These are phyloP conservation scores for Protomyces inouyei DNA, from an alignment of 1,139 yeast genomes.

Conservation along the genomic window DNA sequence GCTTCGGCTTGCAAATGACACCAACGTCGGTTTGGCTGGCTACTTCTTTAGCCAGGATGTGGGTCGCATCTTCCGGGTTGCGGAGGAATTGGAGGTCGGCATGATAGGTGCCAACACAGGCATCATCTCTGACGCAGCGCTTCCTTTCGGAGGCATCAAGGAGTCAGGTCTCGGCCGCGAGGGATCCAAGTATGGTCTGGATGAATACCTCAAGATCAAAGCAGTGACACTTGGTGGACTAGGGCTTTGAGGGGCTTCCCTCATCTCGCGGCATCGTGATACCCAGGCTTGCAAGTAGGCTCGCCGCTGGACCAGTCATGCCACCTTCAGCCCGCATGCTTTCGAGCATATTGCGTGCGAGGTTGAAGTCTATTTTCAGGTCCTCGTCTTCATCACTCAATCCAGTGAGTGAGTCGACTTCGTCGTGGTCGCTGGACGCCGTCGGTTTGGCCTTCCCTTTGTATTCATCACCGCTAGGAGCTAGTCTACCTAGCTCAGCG, in stretches of 20 bases:
- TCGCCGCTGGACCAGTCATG: slow-evolving; percentile 42
- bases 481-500: slow-evolving; percentile 15
- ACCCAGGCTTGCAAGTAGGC: slow-evolving; percentile 39
- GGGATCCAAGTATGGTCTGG: slow-evolving; percentile 59
- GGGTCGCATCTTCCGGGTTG: slow-evolving; percentile 55
- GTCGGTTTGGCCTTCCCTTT: background rate
- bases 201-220: slow-evolving; percentile 58
- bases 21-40: slow-evolving; percentile 78
- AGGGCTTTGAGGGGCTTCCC: background rate
- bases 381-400: slow-evolving; percentile 33
- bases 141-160: slow-evolving; percentile 80
- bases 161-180: slow-evolving; percentile 84
- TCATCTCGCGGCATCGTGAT: slow-evolving; percentile 22
- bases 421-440: slow-evolving; percentile 4
- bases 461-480: background rate
- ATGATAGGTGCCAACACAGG: slow-evolving; percentile 82
- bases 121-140: slow-evolving; percentile 62
- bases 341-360: slow-evolving; percentile 35
- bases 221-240: slow-evolving; percentile 54
- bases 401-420: slow-evolving; percentile 31
- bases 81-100: slow-evolving; percentile 69
- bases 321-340: slow-evolving; percentile 39
- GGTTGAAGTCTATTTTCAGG: slow-evolving; percentile 28
- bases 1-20: slow-evolving; percentile 61
- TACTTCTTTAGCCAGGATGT: slow-evolving; percentile 70